Percentiles rank a stretch among this genome's conserved stretches.
Evolutionary conservation across 805 yeast species (phyloP).

Genomic region (Lipomyces mesembrius): DNA sequence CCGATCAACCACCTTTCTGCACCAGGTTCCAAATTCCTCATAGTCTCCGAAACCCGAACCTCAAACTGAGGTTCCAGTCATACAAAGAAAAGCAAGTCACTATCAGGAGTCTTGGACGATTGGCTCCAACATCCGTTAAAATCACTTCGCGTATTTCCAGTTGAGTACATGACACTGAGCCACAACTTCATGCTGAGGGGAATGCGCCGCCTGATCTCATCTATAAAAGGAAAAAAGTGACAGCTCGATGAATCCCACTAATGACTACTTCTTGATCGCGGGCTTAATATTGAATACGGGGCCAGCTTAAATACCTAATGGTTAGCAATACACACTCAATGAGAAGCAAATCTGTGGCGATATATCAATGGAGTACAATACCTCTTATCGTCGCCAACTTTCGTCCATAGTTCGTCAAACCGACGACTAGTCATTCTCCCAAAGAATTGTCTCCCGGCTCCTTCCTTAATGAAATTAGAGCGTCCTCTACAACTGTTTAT

Average conservation of each 20-base stretch:
- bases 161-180: background rate
- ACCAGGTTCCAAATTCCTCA: background rate
- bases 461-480: background rate
- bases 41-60: background rate
- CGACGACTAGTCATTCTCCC: background rate
- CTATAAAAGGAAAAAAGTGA: background rate
- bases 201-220: background rate
- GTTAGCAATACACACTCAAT: background rate
- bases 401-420: background rate
- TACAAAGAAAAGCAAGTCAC: background rate
- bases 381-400: background rate
- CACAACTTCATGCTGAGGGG: background rate
- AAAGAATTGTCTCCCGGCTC: background rate
- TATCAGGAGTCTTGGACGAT: background rate
- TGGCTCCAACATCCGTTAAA: background rate
- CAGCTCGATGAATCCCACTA: background rate
- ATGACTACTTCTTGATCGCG: background rate
- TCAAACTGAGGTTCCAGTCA: background rate
- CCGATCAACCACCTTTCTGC: constrained; percentile 2
- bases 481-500: background rate
- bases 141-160: background rate
- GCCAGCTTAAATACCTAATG: background rate
- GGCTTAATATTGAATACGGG: background rate
- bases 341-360: background rate
- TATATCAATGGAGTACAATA: background rate